Percentiles rank a stretch among this genome's conserved stretches.
Evolutionary conservation across 202 grass and related monocot species (phyloP).

Genomic region (Zizania palustris): DNA sequence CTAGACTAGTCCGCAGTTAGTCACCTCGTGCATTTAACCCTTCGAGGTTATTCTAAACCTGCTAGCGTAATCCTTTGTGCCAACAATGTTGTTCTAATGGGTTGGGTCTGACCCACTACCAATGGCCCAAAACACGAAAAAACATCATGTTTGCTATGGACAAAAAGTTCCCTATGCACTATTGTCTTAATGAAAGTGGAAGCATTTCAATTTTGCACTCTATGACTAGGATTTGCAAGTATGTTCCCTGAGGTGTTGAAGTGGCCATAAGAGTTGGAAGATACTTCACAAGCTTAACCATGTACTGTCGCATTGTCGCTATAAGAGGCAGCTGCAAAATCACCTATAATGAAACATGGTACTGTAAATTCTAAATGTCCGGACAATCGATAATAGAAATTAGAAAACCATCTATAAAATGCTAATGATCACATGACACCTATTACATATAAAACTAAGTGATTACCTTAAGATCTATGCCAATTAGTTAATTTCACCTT

Average conservation of each 20-base stretch:
- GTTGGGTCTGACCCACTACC: too few relatives aligned
- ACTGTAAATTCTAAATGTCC: background rate
- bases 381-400: background rate
- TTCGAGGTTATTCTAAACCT: too few relatives aligned
- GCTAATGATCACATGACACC: background rate
- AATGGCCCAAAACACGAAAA: background rate
- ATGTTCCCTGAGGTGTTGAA: conserved; percentile 1
- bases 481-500: conserved; percentile 4
- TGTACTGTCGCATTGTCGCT: background rate
- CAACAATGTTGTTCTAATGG: background rate
- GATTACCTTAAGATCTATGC: background rate
- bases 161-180: background rate
- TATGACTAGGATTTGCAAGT: background rate
- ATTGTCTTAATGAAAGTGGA: background rate
- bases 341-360: background rate
- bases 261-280: background rate
- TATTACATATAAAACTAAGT: background rate
- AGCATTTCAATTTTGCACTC: background rate
- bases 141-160: background rate
- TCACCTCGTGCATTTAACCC: too few relatives aligned
- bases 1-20: too few relatives aligned
- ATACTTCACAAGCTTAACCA: conserved; percentile 28
- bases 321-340: background rate
- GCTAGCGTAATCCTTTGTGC: too few relatives aligned
- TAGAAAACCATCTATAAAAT: conserved; percentile 17